phyloP scores from a whole-genome alignment of 352 stramenopile species.

The Phytophthora sp. region DNA sequence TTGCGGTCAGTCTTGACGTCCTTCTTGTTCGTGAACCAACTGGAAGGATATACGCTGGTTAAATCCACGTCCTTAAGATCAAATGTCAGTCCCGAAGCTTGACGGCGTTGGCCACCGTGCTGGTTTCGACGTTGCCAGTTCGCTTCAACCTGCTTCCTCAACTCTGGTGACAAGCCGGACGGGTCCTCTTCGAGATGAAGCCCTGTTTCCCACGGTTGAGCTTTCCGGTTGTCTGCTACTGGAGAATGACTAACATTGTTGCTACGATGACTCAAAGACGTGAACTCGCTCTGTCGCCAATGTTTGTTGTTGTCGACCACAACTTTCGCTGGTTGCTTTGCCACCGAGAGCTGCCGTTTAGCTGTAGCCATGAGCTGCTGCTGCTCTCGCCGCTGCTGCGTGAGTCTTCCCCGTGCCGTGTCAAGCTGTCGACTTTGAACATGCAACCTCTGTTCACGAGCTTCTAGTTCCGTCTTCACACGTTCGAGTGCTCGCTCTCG shows the following conservation, averaged over 20 bases:
- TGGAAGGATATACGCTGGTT: slow-evolving; percentile 5
- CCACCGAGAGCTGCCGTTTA: slow-evolving; percentile 18
- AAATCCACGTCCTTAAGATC: slow-evolving; percentile 14
- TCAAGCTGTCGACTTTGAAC: slow-evolving; percentile 66
- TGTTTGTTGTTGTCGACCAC: slow-evolving; percentile 28
- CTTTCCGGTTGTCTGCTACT: slow-evolving; percentile 9
- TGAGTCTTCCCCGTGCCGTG: slow-evolving; percentile 44
- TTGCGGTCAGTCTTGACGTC: not conserved
- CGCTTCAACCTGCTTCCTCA: slow-evolving; percentile 61
- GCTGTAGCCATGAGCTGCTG: slow-evolving; percentile 37
- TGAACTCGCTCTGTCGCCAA: slow-evolving; percentile 20
- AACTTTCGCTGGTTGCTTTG: not conserved
- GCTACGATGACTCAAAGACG: not conserved
- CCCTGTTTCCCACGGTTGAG: slow-evolving; percentile 4
- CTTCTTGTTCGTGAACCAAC: slow-evolving; percentile 11
- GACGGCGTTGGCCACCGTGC: slow-evolving; percentile 8
- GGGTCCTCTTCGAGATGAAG: slow-evolving; percentile 43
- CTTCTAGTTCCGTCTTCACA: slow-evolving; percentile 53
- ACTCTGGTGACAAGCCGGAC: slow-evolving; percentile 54
- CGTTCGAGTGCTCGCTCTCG: slow-evolving; percentile 37
- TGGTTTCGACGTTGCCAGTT: slow-evolving; percentile 56
- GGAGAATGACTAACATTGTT: slow-evolving; percentile 3
- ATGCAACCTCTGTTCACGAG: slow-evolving; percentile 57
- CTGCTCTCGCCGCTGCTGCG: slow-evolving; percentile 49
- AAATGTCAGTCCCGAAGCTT: slow-evolving; percentile 11